Evolutionary conservation across 805 yeast species (phyloP).

Genomic region (Pichia membranifaciens): DNA sequence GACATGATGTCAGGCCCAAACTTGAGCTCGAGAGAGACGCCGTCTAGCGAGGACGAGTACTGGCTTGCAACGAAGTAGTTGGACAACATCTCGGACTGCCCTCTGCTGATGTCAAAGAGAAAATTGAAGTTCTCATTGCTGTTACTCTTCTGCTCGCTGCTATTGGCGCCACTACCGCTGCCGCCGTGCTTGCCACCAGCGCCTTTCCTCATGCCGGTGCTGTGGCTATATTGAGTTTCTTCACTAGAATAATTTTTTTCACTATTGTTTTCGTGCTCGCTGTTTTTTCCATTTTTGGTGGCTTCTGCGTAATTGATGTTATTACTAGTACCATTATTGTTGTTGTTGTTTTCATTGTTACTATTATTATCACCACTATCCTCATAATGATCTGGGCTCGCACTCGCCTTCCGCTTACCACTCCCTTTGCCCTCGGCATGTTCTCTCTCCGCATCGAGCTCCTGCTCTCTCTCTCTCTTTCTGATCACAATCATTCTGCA

Average conservation of each 20-base stretch:
- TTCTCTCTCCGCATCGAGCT: no score
- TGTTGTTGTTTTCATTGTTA: background rate
- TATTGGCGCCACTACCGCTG: background rate
- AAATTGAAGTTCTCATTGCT: constrained; percentile 2
- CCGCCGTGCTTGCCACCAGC: constrained; percentile 2
- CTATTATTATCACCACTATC: no score
- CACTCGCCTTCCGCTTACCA: no score
- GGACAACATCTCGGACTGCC: constrained; percentile 6
- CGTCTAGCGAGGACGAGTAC: background rate
- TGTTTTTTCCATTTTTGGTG: background rate
- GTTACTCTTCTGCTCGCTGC: background rate
- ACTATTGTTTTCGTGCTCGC: background rate
- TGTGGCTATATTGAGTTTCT: no score
- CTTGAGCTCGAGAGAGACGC: background rate
- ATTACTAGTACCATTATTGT: background rate
- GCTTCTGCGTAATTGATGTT: background rate
- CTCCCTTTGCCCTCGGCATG: no score
- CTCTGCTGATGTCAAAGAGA: constrained; percentile 10
- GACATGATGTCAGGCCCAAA: constrained; percentile 3
- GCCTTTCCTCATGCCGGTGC: no score
- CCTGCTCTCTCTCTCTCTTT: no score
- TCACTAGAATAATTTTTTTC: background rate
- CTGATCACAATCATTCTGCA: constrained; percentile 11
- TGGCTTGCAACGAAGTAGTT: constrained; percentile 6
- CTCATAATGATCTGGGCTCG: no score